phyloP scores from a whole-genome alignment of 345 rosid genomes.

The Psidium friedrichsthalianum region DNA sequence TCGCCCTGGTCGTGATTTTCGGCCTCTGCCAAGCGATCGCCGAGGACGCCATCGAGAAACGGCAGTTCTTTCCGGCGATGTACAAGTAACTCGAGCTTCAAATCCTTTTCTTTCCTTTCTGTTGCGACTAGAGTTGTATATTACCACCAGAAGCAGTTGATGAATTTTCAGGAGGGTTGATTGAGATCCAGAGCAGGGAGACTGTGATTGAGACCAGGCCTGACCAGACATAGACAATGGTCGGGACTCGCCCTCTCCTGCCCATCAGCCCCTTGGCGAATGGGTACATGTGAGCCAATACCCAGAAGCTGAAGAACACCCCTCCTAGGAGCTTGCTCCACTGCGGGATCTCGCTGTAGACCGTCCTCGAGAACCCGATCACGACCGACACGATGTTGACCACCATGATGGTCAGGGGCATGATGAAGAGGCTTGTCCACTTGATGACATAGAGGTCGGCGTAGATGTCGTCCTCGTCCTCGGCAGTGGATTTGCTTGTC shows the following conservation, averaged over 20 bases:
- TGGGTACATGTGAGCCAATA: slow-evolving; percentile 78
- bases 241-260: slow-evolving; percentile 76
- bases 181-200: slow-evolving; percentile 63
- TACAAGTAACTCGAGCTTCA: not conserved
- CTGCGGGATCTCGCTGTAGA: slow-evolving; percentile 79
- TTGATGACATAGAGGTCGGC: slow-evolving; percentile 80
- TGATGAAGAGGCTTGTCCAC: slow-evolving; percentile 78
- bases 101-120: not conserved
- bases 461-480: slow-evolving; percentile 60
- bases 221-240: slow-evolving; percentile 75
- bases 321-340: slow-evolving; percentile 90
- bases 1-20: not conserved
- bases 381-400: slow-evolving; percentile 60
- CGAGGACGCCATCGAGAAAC: not conserved
- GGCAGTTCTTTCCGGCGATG: not conserved
- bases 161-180: slow-evolving; percentile 54
- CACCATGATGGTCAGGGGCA: slow-evolving; percentile 72
- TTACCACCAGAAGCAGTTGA: slow-evolving; percentile 14
- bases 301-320: slow-evolving; percentile 79
- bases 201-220: slow-evolving; percentile 63
- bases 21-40: not conserved
- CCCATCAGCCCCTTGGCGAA: slow-evolving; percentile 80
- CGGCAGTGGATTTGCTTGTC: slow-evolving; percentile 57
- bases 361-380: slow-evolving; percentile 54
- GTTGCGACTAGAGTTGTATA: slow-evolving; percentile 24